phyloP scores from a whole-genome alignment of 176 grass and related monocot genomes.

The Tillandsia leiboldiana region DNA sequence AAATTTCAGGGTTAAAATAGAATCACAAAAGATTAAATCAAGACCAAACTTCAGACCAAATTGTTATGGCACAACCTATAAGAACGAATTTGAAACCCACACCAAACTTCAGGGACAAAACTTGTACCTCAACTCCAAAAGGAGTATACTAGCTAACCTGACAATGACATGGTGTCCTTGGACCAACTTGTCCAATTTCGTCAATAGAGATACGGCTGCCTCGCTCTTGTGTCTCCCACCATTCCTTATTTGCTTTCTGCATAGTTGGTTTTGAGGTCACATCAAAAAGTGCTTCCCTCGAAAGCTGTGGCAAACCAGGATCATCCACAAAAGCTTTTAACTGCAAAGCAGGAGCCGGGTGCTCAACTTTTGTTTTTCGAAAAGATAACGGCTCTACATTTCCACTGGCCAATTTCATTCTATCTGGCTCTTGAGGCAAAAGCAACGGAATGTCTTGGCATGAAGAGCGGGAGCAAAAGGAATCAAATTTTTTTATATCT shows the following conservation, averaged over 20 bases:
- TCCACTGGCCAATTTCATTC: slow-evolving; percentile 31
- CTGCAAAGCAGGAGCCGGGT: slow-evolving; percentile 71
- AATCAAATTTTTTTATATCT: slow-evolving; percentile 26
- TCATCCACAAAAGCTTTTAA: slow-evolving; percentile 92
- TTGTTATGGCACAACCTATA: not conserved
- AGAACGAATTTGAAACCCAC: not conserved
- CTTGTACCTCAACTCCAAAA: slow-evolving; percentile 1
- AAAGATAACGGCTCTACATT: slow-evolving; percentile 53
- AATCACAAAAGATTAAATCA: too few species aligned
- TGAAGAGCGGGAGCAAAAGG: slow-evolving; percentile 36
- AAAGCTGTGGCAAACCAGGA: slow-evolving; percentile 33
- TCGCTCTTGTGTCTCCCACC: slow-evolving; percentile 95
- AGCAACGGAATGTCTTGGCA: slow-evolving; percentile 65
- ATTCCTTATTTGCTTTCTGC: slow-evolving; percentile 59
- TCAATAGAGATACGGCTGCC: slow-evolving; percentile 60
- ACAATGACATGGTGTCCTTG: slow-evolving; percentile 63
- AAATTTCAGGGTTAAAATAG: not conserved
- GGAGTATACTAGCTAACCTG: slow-evolving; percentile 52
- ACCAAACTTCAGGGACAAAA: not conserved
- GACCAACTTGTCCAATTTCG: slow-evolving; percentile 81
- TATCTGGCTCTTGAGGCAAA: slow-evolving; percentile 81
- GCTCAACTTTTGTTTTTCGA: slow-evolving; percentile 63
- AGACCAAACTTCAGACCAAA: not conserved
- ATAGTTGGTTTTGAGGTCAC: slow-evolving; percentile 23
- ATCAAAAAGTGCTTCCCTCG: slow-evolving; percentile 38